Conservation (phyloP, 2,329 filamentous ascomycete genomes). For the Penicillium oxalicum region DNA sequence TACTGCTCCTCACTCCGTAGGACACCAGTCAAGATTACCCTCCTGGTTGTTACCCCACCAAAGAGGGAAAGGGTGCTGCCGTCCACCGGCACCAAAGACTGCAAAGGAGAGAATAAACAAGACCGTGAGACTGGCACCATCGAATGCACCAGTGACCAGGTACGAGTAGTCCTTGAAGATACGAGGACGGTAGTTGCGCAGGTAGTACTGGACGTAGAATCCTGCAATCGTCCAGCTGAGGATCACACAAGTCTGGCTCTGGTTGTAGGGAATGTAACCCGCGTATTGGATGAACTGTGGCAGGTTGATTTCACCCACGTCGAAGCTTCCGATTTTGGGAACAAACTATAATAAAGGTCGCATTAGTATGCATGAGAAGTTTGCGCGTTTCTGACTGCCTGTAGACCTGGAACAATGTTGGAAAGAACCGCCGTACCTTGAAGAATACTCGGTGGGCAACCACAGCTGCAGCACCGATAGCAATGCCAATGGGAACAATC, state of each 20-base stretch:
- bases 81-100: conserved; percentile 49
- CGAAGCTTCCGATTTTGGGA: conserved; percentile 43
- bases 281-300: conserved; percentile 52
- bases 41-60: conserved; percentile 53
- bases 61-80: conserved; percentile 41
- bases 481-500: conserved; percentile 48
- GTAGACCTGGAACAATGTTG: not conserved
- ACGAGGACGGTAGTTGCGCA: conserved; percentile 48
- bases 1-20: conserved; percentile 11
- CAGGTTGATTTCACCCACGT: conserved; percentile 45
- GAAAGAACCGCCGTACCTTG: conserved; percentile 1
- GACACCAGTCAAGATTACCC: conserved; percentile 48
- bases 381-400: no score
- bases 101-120: conserved; percentile 53
- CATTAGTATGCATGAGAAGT: not conserved
- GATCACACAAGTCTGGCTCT: conserved; percentile 52
- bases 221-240: conserved; percentile 41
- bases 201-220: conserved; percentile 48
- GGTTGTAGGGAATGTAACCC: conserved; percentile 52
- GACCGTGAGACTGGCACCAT: conserved; percentile 46
- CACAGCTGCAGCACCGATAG: conserved; percentile 36
- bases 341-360: conserved; percentile 35
- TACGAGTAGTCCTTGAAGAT: conserved; percentile 53
- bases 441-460: conserved; percentile 12
- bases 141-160: conserved; percentile 49